Base-by-base conservation (phyloP, 129 eudicot species). In the Apium graveolens region DNA sequence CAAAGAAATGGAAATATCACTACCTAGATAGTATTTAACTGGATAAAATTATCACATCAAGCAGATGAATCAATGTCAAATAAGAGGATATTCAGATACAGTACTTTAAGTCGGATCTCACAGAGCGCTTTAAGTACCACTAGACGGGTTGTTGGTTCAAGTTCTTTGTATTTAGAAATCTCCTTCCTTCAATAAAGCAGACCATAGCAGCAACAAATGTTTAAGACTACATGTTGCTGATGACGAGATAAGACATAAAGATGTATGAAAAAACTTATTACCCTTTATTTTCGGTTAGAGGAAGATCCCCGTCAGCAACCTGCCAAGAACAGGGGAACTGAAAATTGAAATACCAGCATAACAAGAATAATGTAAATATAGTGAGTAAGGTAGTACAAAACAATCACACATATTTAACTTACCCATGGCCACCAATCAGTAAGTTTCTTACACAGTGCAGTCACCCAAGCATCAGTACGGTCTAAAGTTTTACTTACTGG, bases 341-440 rank as follows among this genome's bases (percentile, higher is more conserved):
- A n/a, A 39, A 21, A 29, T 45, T 31, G 6, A 21, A 29, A 10
- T 11, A 38, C 13, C 13, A 9, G 63, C 73, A 77, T 80, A 81
- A 65, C 57, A 76, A 11, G 21, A 24, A 80, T 63, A 26, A 16
- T 26, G 39, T 74, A 80, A 3, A 31, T 53, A 48, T 14, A 38
- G n/a, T 35, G 74, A 45, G 72, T 44, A 24, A 24, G n/a, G n/a
- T n/a, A n/a, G n/a, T 18, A 35, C 7, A 38, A 43, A 73, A 21
- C 20, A 48, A 42, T 38, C 60, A 68, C 18, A 5, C 37, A 77
- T 10, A 32, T 57, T 57, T 73, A 65, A 78, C 94, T 69, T 86
- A 95, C 98, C 98, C 97, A 90, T 55, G 91, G 96, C 98, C 98
- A 95, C 98, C 98, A 95, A 78, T 76, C 70, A 37, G 78, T 73